These are phyloP conservation scores for Leucocoprinus leucothites DNA, from an alignment of 768 basidiomycete species.

Conservation along the genomic window DNA sequence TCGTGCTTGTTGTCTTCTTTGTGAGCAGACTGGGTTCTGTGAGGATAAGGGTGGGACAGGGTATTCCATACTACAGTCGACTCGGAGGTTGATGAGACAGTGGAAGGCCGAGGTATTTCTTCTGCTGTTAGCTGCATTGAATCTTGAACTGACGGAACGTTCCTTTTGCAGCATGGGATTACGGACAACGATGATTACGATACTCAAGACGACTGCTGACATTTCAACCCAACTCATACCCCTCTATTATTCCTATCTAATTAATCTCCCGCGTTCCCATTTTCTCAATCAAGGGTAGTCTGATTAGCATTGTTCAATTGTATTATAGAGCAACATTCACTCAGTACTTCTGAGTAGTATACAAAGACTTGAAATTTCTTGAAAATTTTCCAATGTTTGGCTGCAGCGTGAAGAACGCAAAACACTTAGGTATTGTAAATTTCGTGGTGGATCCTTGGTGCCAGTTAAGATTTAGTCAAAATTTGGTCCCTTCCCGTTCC, in stretches of 20 bases:
- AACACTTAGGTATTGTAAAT: too few relatives aligned
- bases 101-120: conserved; percentile 38
- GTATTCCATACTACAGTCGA: conserved; percentile 33
- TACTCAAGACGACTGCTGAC: conserved; percentile 9
- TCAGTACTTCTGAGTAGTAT: too few relatives aligned
- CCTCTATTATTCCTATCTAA: not conserved
- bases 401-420: too few relatives aligned
- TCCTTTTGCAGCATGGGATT: conserved; percentile 22
- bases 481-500: too few relatives aligned
- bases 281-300: not conserved
- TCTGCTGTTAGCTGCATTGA: not conserved
- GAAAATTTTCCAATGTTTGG: too few relatives aligned
- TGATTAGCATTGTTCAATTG: not conserved
- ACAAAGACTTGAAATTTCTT: too few relatives aligned
- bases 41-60: conserved; percentile 38
- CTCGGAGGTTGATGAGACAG: conserved; percentile 33
- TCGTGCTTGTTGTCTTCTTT: conserved; percentile 39
- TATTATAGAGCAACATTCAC: conserved; percentile 20
- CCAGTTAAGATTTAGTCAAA: too few relatives aligned
- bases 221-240: not conserved
- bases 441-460: too few relatives aligned
- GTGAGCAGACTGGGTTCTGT: conserved; percentile 45
- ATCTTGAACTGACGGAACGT: not conserved
- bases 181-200: conserved; percentile 10
- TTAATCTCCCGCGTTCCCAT: not conserved